A percentile compares a stretch with the other conserved stretches of the same genome.
These are phyloP conservation scores for Pseudofabraea citricarpa DNA, from an alignment of 2,329 filamentous ascomycete species.

Conservation along the genomic window DNA sequence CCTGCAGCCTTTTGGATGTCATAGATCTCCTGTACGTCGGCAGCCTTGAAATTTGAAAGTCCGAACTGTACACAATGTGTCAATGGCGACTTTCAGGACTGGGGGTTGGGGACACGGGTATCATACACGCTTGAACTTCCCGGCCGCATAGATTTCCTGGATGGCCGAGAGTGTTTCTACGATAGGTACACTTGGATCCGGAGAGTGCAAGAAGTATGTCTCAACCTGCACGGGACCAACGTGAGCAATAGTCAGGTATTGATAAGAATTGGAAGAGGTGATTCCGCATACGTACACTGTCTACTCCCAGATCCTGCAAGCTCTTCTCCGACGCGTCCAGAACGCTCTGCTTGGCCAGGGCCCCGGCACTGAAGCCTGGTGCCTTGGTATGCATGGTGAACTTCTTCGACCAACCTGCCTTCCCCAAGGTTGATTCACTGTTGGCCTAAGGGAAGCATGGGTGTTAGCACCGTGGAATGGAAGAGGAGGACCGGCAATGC, in stretches of 20 bases:
- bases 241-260: not conserved
- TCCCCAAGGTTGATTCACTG: constrained; percentile 19
- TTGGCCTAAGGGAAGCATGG: constrained; percentile 13
- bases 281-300: constrained; percentile 13
- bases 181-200: constrained; percentile 27
- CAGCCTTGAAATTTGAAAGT: constrained; percentile 28
- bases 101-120: not conserved
- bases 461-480: no score
- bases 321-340: constrained; percentile 19
- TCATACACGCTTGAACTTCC: constrained; percentile 29
- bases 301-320: constrained; percentile 15
- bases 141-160: constrained; percentile 25
- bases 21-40: constrained; percentile 25
- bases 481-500: no score
- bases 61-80: constrained; percentile 51
- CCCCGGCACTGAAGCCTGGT: constrained; percentile 12
- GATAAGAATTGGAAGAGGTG: no score
- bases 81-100: not conserved
- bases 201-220: constrained; percentile 30
- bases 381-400: constrained; percentile 24
- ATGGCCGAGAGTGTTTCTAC: constrained; percentile 28
- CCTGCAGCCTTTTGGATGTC: constrained; percentile 22
- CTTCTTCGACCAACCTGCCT: constrained; percentile 13
- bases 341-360: constrained; percentile 17
- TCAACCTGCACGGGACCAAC: constrained; percentile 19